Evolutionary conservation across 345 rosid species (phyloP).

Genomic region (Euphorbia peplus): DNA sequence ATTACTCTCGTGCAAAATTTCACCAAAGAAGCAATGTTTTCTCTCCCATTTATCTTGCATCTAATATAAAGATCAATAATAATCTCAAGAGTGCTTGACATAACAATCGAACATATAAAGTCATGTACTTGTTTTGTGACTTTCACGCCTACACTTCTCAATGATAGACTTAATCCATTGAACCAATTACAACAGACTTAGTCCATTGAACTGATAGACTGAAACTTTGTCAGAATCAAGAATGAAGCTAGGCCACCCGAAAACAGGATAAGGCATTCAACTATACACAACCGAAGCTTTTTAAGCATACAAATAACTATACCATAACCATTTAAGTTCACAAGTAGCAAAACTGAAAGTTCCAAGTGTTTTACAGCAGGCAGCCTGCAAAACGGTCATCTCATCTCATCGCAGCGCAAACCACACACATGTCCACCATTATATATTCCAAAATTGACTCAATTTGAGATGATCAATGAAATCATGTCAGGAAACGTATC

Average conservation of each 20-base stretch:
- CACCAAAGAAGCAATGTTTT: neutral
- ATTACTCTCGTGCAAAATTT: neutral
- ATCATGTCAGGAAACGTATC: neutral
- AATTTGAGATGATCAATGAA: neutral
- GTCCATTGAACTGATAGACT: neutral
- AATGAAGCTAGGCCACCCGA: neutral
- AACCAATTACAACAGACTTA: too few species aligned
- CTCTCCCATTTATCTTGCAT: neutral
- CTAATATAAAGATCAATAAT: neutral
- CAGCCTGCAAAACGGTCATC: neutral
- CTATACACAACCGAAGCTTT: neutral
- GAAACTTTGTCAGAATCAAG: neutral
- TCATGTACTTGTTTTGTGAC: neutral
- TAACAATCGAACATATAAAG: neutral
- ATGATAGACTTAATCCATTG: too few species aligned
- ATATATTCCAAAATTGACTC: neutral
- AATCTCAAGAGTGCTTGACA: neutral
- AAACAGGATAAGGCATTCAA: neutral
- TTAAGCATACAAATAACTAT: neutral
- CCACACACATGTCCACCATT: neutral
- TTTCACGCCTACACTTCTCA: neutral
- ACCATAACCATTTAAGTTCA: neutral
- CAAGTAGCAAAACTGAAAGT: neutral
- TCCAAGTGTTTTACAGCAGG: neutral
- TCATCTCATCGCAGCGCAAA: neutral